Base-by-base conservation (phyloP, 306 rosid genomes). In the Vicia faba region DNA sequence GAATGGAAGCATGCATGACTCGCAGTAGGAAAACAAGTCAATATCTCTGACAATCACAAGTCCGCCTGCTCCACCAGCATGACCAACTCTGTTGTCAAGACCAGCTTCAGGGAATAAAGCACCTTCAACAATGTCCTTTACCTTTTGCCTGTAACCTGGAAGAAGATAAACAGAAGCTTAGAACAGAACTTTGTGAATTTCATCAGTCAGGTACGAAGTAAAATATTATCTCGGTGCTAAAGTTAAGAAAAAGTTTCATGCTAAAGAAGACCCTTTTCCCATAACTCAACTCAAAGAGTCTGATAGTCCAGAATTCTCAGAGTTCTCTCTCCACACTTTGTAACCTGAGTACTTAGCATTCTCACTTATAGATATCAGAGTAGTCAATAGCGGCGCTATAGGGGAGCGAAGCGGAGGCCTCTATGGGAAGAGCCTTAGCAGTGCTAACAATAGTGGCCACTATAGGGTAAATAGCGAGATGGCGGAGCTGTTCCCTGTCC, bases 81-180 rank as follows among this genome's bases (percentile, higher is more conserved):
- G 95, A 49, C 96, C 97, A 70, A 85, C 83, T 64, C 80, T 73
- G 57, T 80, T 76, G 53, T 88, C 89, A 43, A 88, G 76, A 46
- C 99, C 96, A 76, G 87, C 91, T 87, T 95, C 99, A 19, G 96
- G 96, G 74, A 95, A 95, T 49, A 95, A 81, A 78, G 97, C 99
- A 57, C 92, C 87, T 78, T 85, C 83, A 66, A 95, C 96, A 43
- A 95, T 90, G 64, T 95, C 99, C 74, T 82, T 88, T 26, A 84
- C 90, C 68, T 74, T 85, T 75, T 82, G 96, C 63, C 76, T 62
- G 73, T 95, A 88, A 73, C 97, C 99, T 95, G 75, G 64, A 72
- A 69, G 26, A 56, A 63, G 48, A 76, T 15, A 50, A 46, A 71
- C 38, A 64, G 15, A 38, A 18, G 7, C 10, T 57, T 11, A 58